Base-by-base conservation (phyloP, 305 asterid genomes). In the Solanum chacoense region DNA sequence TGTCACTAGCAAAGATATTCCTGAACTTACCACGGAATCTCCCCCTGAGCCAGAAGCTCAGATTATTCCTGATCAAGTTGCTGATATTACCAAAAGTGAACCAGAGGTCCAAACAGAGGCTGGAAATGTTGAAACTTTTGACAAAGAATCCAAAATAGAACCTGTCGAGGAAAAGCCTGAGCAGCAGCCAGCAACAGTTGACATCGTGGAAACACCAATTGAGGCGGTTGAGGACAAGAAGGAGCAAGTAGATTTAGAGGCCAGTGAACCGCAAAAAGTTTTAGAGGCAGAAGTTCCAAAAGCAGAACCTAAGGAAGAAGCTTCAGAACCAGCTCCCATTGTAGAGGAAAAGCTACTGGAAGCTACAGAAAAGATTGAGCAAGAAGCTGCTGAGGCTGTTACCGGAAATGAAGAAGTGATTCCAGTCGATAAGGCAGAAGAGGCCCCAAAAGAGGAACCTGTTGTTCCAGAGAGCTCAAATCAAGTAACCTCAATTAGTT, bases 341-440 rank as follows among this genome's bases (percentile, higher is more conserved):
- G 91, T 65, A 87, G 94, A 91, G 85, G 91, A 93, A 79, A 89
- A 89, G 74, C 78, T 36, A 65, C 14, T 85, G 34, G 92, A 90
- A 84, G 78, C 42, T 31, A 28, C 83, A 36, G 89, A 91, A 37
- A 89, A 90, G 38, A 90, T 73, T 75, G 37, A 84, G 79, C 89
- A 72, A 50, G 84, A 86, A 42, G 73, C 67, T 34, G 89, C 59
- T 32, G 92, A 91, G 88, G 90, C 88, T 5, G 88, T 87, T 7
- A 89, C 37, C 8, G 55, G 83, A 28, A 86, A 89, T 26, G 92
- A 92, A 77, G 90, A 20, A 32, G 81, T 24, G 87, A 80, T 55
- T 84, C 84, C 65, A 55, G 37, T 40, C 5, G 91, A 88, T 11
- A 63, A 90, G 59, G 89, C 50, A 67, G 91, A 85, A 89, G 91